phyloP scores from a whole-genome alignment of 2,329 filamentous ascomycete genomes.

The Dichotomopilus funicola region DNA sequence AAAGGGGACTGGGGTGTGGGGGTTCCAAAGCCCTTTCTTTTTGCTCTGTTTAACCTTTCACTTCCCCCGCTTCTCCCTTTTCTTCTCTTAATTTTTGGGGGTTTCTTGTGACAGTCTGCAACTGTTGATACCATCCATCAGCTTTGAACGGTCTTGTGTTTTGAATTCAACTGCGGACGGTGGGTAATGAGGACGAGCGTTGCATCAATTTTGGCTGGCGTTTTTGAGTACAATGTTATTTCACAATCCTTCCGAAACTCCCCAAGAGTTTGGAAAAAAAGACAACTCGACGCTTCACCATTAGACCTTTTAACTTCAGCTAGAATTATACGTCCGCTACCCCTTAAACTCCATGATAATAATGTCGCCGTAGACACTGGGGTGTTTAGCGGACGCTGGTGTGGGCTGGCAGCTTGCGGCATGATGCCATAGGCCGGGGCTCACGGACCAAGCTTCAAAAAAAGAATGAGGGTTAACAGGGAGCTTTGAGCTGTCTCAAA shows the following conservation, averaged over 20 bases:
- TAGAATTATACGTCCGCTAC: too few relatives aligned
- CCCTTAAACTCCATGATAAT: too few relatives aligned
- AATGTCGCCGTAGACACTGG: too few relatives aligned
- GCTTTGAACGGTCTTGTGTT: background rate
- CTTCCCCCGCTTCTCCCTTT: background rate
- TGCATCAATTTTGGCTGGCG: background rate
- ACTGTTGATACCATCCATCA: slow-evolving; percentile 8
- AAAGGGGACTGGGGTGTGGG: background rate
- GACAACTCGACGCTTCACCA: too few relatives aligned
- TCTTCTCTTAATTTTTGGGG: background rate
- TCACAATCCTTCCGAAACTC: too few relatives aligned
- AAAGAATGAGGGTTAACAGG: background rate
- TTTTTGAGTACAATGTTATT: background rate
- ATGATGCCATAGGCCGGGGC: too few relatives aligned
- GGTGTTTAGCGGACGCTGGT: too few relatives aligned
- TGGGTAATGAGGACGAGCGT: slow-evolving; percentile 1
- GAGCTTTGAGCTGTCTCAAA: background rate
- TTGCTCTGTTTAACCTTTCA: background rate
- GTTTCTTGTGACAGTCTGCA: background rate
- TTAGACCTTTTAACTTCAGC: too few relatives aligned
- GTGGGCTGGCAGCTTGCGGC: too few relatives aligned
- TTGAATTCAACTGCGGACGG: background rate
- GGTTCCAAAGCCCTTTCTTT: background rate
- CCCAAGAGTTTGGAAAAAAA: too few relatives aligned
- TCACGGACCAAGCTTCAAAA: background rate